Conservation (phyloP, 805 yeast genomes). For the Pichia cabralensis region DNA sequence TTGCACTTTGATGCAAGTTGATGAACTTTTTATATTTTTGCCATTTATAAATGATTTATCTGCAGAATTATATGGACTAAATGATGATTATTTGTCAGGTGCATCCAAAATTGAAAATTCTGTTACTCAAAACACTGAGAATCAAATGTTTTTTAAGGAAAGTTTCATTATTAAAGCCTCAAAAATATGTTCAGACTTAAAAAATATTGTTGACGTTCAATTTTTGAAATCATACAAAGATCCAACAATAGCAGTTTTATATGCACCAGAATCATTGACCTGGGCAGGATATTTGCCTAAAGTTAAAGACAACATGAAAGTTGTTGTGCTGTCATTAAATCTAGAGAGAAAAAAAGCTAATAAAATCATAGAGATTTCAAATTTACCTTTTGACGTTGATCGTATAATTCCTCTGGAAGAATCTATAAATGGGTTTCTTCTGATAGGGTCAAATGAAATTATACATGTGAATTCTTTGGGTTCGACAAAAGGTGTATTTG, state of each 20-base stretch:
- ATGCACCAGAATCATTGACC: constrained; percentile 30
- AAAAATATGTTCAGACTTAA: constrained; percentile 45
- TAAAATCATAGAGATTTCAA: constrained; percentile 51
- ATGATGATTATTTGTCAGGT: constrained; percentile 14
- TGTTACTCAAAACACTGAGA: no score
- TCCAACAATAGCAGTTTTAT: constrained; percentile 48
- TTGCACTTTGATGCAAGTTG: constrained; percentile 49
- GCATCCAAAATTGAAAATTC: constrained; percentile 10
- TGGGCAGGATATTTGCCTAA: constrained; percentile 72
- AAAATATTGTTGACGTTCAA: constrained; percentile 58
- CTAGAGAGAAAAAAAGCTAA: constrained; percentile 47
- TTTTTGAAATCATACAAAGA: constrained; percentile 69
- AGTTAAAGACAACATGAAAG: constrained; percentile 51
- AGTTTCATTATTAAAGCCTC: constrained; percentile 54
- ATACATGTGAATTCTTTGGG: constrained; percentile 77
- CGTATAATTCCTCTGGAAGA: constrained; percentile 50
- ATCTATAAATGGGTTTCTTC: constrained; percentile 61
- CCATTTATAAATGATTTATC: constrained; percentile 45
- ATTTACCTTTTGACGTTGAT: constrained; percentile 68
- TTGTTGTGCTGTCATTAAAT: constrained; percentile 62
- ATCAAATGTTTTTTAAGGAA: constrained; percentile 36
- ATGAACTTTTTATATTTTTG: constrained; percentile 61
- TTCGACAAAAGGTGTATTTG: constrained; percentile 48
- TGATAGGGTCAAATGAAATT: constrained; percentile 67
- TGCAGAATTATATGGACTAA: constrained; percentile 27